Evolutionary conservation across 2,329 filamentous ascomycete genomes (phyloP), one percentile per base, ranked within the genome.

Genomic region (Fonsecaea erecta): DNA sequence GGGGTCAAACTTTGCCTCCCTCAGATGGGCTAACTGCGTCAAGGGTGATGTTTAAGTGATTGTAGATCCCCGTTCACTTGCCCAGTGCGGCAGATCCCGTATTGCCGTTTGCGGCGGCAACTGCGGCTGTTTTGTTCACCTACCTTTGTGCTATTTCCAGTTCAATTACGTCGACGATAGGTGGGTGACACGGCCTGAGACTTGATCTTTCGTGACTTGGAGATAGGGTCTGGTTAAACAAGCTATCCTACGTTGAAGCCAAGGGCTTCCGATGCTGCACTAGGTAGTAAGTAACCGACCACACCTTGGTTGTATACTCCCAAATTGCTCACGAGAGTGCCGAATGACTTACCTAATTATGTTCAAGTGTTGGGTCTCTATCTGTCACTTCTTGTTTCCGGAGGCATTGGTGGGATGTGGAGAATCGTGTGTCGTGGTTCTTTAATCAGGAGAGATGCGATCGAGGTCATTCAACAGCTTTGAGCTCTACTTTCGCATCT

Each of bases 1-100:
- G 61, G 48, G 43, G 34, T 52, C 52, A 40, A 60, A 55, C 5
- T 35, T 59, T 6, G 52, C 43, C 16, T 48, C 57, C 9, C 37
- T 35, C n/a, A 64, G n/a, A n/a, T n/a, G n/a, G n/a, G n/a, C n/a
- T n/a, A n/a, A n/a, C n/a, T n/a, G n/a, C n/a, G n/a, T n/a, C n/a
- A n/a, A n/a, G n/a, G n/a, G n/a, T n/a, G n/a, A n/a, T n/a, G n/a
- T n/a, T n/a, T n/a, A n/a, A n/a, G n/a, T n/a, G n/a, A n/a, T n/a
- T n/a, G n/a, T n/a, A n/a, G n/a, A n/a, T n/a, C n/a, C n/a, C n/a
- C n/a, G n/a, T n/a, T n/a, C n/a, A n/a, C n/a, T n/a, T n/a, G n/a
- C n/a, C n/a, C n/a, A n/a, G n/a, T n/a, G n/a, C n/a, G n/a, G n/a
- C n/a, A n/a, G n/a, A n/a, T n/a, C n/a, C n/a, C n/a, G n/a, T n/a